These are phyloP conservation scores for Lasiosphaeriaceae sp. DNA, from an alignment of 495 filamentous ascomycete species.

Conservation along the genomic window DNA sequence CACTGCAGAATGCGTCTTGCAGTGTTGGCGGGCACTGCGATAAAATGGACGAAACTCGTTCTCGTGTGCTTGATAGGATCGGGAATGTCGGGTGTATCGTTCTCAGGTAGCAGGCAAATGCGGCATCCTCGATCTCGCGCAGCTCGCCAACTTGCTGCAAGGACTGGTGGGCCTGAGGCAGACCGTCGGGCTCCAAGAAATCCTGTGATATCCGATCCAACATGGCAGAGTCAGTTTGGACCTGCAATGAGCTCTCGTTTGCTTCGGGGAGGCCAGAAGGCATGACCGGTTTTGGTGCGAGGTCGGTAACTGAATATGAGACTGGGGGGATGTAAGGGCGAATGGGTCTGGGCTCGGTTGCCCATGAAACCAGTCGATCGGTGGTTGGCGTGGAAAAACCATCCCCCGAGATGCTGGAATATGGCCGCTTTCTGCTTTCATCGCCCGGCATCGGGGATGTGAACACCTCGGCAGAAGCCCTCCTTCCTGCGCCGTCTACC, in stretches of 20 bases:
- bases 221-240: conserved; percentile 21
- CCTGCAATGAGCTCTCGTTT: conserved; percentile 17
- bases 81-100: conserved; percentile 72
- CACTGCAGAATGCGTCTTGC: conserved; percentile 68
- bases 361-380: conserved; percentile 29
- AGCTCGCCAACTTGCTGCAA: conserved; percentile 24
- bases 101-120: conserved; percentile 57
- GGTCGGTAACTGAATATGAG: conserved; percentile 40
- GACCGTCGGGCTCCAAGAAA: conserved; percentile 1
- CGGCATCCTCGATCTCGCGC: conserved; percentile 40
- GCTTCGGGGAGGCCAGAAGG: conserved; percentile 23
- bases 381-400: conserved; percentile 31
- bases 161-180: conserved; percentile 18
- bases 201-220: conserved; percentile 14
- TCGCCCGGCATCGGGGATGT: conserved; percentile 28
- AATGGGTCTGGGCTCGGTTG: conserved; percentile 37
- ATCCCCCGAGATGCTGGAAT: conserved; percentile 42
- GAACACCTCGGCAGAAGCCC: conserved; percentile 36
- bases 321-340: conserved; percentile 35
- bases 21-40: conserved; percentile 56
- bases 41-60: conserved; percentile 57
- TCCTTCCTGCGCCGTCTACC: conserved; percentile 21
- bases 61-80: conserved; percentile 64
- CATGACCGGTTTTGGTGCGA: conserved; percentile 27
- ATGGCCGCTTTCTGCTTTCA: conserved; percentile 42